Percentiles rank a stretch among this genome's conserved stretches.
These are phyloP conservation scores for Oldenlandia corymbosa DNA, from an alignment of 257 asterid species.

Conservation along the genomic window DNA sequence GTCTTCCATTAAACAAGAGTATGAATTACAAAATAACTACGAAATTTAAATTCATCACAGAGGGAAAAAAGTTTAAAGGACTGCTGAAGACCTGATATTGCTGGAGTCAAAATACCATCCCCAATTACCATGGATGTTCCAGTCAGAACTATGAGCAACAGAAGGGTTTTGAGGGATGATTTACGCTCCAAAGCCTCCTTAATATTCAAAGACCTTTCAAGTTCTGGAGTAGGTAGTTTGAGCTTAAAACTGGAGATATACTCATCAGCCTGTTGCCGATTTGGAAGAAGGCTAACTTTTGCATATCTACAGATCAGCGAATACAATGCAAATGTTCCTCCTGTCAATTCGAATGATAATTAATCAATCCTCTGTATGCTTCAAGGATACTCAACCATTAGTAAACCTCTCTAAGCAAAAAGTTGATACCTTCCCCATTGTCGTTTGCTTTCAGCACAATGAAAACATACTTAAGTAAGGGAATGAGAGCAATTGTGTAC, in stretches of 20 bases:
- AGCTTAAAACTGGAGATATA: slow-evolving; percentile 87
- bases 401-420: slow-evolving; percentile 5
- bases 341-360: slow-evolving; percentile 43
- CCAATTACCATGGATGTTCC: slow-evolving; percentile 97
- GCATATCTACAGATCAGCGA: slow-evolving; percentile 91
- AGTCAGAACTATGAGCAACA: slow-evolving; percentile 71
- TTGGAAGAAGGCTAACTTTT: slow-evolving; percentile 83
- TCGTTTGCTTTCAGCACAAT: slow-evolving; percentile 91
- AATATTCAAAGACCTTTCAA: slow-evolving; percentile 78
- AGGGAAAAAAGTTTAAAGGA: slow-evolving; percentile 3
- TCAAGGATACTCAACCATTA: slow-evolving; percentile 4
- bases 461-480: slow-evolving; percentile 72
- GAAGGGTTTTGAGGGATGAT: slow-evolving; percentile 42
- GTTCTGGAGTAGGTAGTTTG: slow-evolving; percentile 84
- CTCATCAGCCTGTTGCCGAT: slow-evolving; percentile 81
- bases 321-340: slow-evolving; percentile 93
- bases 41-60: background rate
- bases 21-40: background rate
- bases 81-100: slow-evolving; percentile 68
- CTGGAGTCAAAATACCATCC: slow-evolving; percentile 94
- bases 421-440: slow-evolving; percentile 75
- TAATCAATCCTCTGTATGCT: slow-evolving; percentile 15
- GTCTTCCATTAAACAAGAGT: background rate
- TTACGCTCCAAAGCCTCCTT: slow-evolving; percentile 76
- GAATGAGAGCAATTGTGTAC: slow-evolving; percentile 91